A percentile compares a stretch with the other conserved stretches of the same genome.
phyloP scores from a whole-genome alignment of 768 basidiomycete genomes.

The Gyrodon lividus region DNA sequence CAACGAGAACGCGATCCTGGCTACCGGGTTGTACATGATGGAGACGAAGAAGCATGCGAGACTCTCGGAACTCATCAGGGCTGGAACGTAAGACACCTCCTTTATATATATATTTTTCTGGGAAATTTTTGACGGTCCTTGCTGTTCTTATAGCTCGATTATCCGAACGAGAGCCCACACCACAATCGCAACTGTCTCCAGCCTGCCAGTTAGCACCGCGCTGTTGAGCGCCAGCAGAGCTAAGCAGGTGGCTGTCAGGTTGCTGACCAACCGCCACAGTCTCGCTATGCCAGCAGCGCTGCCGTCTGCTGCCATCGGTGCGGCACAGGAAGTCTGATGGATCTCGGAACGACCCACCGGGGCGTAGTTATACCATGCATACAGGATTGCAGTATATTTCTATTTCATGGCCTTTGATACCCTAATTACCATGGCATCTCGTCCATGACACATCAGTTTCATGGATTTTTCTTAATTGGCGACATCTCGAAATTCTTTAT shows the following conservation, averaged over 20 bases:
- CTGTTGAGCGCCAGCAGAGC: conserved; percentile 60
- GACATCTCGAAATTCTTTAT: not conserved
- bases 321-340: no score
- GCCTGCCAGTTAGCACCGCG: conserved; percentile 15
- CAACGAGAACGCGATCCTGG: conserved; percentile 36
- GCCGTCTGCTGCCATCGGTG: not conserved
- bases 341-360: no score
- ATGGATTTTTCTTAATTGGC: not conserved
- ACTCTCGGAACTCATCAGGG: conserved; percentile 51
- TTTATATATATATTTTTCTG: conserved; percentile 5
- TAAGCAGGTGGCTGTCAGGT: conserved; percentile 59
- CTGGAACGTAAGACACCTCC: conserved; percentile 47
- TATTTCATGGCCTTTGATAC: conserved; percentile 7
- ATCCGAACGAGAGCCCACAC: conserved; percentile 39
- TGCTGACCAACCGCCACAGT: conserved; percentile 7
- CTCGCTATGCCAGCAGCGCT: not conserved
- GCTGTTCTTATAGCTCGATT: conserved; percentile 24
- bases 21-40: conserved; percentile 56
- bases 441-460: not conserved
- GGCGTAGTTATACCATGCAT: no score
- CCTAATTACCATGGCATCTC: conserved; percentile 3
- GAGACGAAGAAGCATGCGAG: conserved; percentile 52
- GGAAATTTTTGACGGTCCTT: conserved; percentile 1
- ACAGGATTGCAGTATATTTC: conserved; percentile 7
- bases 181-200: conserved; percentile 21